A percentile compares a stretch with the other conserved stretches of the same genome.
Evolutionary conservation across 306 rosid genomes (phyloP).

Genomic region (Lotus japonicus): DNA sequence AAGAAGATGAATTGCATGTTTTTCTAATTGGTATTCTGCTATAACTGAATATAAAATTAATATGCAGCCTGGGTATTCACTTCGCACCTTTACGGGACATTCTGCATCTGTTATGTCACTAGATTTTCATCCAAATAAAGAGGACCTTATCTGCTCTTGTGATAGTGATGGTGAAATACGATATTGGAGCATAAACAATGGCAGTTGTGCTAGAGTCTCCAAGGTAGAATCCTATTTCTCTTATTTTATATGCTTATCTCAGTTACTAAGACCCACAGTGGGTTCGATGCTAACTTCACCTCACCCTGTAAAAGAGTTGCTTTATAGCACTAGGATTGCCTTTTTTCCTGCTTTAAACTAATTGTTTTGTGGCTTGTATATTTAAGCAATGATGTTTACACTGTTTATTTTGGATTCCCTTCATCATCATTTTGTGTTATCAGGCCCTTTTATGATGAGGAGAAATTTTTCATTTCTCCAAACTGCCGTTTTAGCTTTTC

Average conservation of each 20-base stretch:
- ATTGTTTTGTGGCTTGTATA: not conserved
- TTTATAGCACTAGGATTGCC: not conserved
- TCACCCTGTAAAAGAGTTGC: not conserved
- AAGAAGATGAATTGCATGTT: not conserved
- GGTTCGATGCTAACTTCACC: too few species aligned
- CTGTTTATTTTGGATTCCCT: too few species aligned
- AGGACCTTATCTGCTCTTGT: constrained; percentile 89
- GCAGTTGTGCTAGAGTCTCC: constrained; percentile 61
- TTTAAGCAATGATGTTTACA: not conserved
- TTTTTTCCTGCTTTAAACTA: not conserved
- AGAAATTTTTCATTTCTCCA: too few species aligned
- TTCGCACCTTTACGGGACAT: constrained; percentile 87
- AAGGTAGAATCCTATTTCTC: constrained; percentile 51
- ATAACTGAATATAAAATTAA: constrained; percentile 10
- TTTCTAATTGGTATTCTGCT: constrained; percentile 1
- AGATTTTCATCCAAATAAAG: constrained; percentile 94
- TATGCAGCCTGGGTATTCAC: constrained; percentile 83
- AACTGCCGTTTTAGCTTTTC: too few species aligned
- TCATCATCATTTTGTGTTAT: too few species aligned
- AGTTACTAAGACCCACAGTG: too few species aligned
- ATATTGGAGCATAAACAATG: constrained; percentile 88
- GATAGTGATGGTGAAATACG: constrained; percentile 93
- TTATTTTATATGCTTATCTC: not conserved
- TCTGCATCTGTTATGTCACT: constrained; percentile 72
- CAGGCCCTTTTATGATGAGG: too few species aligned